phyloP scores from a whole-genome alignment of 2,329 filamentous ascomycete genomes.

The Rosellinia necatrix region DNA sequence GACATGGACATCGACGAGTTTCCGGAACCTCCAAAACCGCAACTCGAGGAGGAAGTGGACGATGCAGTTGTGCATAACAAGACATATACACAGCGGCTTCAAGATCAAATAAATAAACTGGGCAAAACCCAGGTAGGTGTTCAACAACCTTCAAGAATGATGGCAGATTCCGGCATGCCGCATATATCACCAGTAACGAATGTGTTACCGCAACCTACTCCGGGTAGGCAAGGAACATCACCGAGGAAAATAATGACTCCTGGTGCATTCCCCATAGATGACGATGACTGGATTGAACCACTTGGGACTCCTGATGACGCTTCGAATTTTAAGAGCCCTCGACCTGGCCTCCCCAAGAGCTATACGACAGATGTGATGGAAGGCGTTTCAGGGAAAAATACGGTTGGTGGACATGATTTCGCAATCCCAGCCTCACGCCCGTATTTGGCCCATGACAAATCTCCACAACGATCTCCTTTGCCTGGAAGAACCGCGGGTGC shows the following conservation, averaged over 20 bases:
- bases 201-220: slow-evolving; percentile 38
- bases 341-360: slow-evolving; percentile 63
- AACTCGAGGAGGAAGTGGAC: slow-evolving; percentile 53
- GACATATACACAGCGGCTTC: slow-evolving; percentile 89
- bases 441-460: slow-evolving; percentile 39
- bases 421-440: slow-evolving; percentile 48
- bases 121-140: slow-evolving; percentile 60
- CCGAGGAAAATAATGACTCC: slow-evolving; percentile 51
- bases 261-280: slow-evolving; percentile 63
- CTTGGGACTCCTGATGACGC: slow-evolving; percentile 46
- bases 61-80: slow-evolving; percentile 72
- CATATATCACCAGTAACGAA: slow-evolving; percentile 38
- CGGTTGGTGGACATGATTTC: slow-evolving; percentile 54
- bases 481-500: slow-evolving; percentile 41
- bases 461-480: slow-evolving; percentile 43
- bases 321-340: slow-evolving; percentile 47
- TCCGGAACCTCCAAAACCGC: slow-evolving; percentile 46
- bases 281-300: slow-evolving; percentile 67
- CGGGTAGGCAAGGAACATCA: slow-evolving; percentile 46
- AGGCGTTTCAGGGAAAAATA: slow-evolving; percentile 54
- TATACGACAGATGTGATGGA: slow-evolving; percentile 67
- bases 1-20: slow-evolving; percentile 55
- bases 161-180: slow-evolving; percentile 44
- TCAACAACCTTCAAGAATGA: slow-evolving; percentile 54
- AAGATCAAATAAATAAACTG: slow-evolving; percentile 85